Base-by-base conservation (phyloP, 2,329 filamentous ascomycete genomes). In the Aureobasidium sp. region DNA sequence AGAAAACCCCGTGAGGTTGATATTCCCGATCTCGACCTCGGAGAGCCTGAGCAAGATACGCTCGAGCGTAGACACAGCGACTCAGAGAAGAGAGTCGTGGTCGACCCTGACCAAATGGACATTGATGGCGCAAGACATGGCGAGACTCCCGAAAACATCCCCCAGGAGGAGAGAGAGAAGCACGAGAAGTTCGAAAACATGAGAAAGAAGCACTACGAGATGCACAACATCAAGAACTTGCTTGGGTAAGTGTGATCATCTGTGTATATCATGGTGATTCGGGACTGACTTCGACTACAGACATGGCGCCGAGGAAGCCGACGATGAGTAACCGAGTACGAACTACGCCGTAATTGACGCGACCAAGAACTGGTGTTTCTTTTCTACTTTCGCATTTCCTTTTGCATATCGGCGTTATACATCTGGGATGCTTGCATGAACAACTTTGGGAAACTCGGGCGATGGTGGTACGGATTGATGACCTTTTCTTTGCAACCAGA, bases 191-290 rank as follows among this genome's bases (percentile, higher is more conserved):
- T 99, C 73, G 92, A 97, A 78, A 82, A 90, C 77, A 82, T 91
- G 79, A 85, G 94, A 71, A 97, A 94, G 85, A 93, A 87, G 79
- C 94, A 99, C 76, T 99, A 99, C 76, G 94, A 99, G 81, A 99
- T 99, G 94, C 91, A 85, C 77, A 89, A 94, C 71, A 91, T 97
- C 62, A 96, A 94, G 70, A 84, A 87, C 70, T 77, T 97, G 59
- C 83, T 99, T 66, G 92, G 91, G 85, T 87, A 74, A 66, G 81
- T 76, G n/a, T 32, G 25, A 32, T n/a, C 14, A 3, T 13, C 25
- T 48, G 1, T 3, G 13, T 42, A 1, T 4, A 21, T 11, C 11
- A 32, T 3, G 10, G 9, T 5, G 11, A 1, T 25, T 16, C 50
- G 2, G 2, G 1, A 10, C 41, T 44, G 8, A 55, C 36, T 3